A percentile compares a stretch with the other conserved stretches of the same genome.
These are phyloP conservation scores for Jatropha podagrica DNA, from an alignment of 441 rosid genomes.

Conservation along the genomic window DNA sequence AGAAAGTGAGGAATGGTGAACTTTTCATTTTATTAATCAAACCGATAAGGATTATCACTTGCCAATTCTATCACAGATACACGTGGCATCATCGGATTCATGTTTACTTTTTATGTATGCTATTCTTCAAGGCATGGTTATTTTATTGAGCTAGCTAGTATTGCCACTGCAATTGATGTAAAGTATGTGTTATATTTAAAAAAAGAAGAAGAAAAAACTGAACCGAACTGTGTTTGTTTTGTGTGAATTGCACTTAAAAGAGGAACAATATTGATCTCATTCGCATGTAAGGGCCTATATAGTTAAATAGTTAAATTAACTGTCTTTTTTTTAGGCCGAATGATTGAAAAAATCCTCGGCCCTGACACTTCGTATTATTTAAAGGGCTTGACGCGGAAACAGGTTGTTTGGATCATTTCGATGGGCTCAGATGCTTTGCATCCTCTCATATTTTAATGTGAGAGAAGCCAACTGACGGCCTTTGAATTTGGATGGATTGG, in stretches of 20 bases:
- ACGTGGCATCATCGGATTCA: constrained; percentile 1
- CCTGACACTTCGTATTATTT: no score
- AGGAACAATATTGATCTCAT: neutral
- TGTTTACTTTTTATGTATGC: neutral
- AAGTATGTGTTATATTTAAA: neutral
- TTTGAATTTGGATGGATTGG: no score
- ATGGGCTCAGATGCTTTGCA: no score
- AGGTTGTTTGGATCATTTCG: no score
- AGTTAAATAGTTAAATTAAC: no score
- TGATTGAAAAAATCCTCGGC: no score
- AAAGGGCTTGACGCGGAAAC: no score
- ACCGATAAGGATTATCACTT: constrained; percentile 6
- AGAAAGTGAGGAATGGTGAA: neutral
- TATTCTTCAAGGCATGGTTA: neutral
- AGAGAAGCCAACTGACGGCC: no score
- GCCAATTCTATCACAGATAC: neutral
- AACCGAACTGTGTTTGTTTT: neutral
- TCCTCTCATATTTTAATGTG: no score
- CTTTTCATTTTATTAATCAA: constrained; percentile 13
- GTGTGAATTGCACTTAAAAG: neutral
- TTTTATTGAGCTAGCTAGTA: neutral
- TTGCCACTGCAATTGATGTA: constrained; percentile 18
- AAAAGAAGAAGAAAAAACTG: neutral
- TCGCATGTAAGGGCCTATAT: no score
- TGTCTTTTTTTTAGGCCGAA: no score